These are phyloP conservation scores for Andrographis paniculata DNA, from an alignment of 305 asterid genomes.

Conservation along the genomic window DNA sequence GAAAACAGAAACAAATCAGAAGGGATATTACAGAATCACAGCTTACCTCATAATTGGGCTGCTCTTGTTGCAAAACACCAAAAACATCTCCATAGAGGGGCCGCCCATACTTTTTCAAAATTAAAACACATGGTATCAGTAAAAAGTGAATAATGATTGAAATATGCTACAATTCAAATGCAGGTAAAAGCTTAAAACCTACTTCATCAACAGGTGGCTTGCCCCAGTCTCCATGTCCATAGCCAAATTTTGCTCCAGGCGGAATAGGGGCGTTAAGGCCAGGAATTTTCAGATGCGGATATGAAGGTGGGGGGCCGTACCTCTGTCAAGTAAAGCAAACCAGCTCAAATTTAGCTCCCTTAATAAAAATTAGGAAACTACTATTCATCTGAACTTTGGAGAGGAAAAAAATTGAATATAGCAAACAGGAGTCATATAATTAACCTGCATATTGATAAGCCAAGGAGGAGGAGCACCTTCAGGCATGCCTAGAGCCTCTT, in stretches of 20 bases:
- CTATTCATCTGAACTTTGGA: too few relatives aligned
- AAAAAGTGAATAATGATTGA: constrained; percentile 6
- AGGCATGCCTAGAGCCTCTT: constrained; percentile 97
- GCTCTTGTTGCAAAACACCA: constrained; percentile 78
- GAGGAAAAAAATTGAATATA: constrained; percentile 4
- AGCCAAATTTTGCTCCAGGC: constrained; percentile 90
- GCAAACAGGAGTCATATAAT: constrained; percentile 10
- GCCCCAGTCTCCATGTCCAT: constrained; percentile 96
- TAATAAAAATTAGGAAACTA: constrained; percentile 1
- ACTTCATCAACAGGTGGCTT: constrained; percentile 99
- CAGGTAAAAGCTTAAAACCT: constrained; percentile 17
- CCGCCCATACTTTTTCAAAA: constrained; percentile 54
- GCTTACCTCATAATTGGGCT: constrained; percentile 83
- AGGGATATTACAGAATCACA: too few relatives aligned
- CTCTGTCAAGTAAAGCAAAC: constrained; percentile 48
- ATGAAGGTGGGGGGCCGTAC: constrained; percentile 98
- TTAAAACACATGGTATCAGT: too few relatives aligned
- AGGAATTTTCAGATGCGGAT: constrained; percentile 89
- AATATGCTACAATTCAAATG: background rate
- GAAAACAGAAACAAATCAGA: too few relatives aligned
- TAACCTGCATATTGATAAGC: constrained; percentile 96
- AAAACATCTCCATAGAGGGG: constrained; percentile 96
- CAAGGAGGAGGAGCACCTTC: constrained; percentile 99
- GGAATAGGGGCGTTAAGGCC: constrained; percentile 98
- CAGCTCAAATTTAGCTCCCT: constrained; percentile 14